These are phyloP conservation scores for Solanum sejunctum DNA, from an alignment of 257 asterid genomes.

Conservation along the genomic window DNA sequence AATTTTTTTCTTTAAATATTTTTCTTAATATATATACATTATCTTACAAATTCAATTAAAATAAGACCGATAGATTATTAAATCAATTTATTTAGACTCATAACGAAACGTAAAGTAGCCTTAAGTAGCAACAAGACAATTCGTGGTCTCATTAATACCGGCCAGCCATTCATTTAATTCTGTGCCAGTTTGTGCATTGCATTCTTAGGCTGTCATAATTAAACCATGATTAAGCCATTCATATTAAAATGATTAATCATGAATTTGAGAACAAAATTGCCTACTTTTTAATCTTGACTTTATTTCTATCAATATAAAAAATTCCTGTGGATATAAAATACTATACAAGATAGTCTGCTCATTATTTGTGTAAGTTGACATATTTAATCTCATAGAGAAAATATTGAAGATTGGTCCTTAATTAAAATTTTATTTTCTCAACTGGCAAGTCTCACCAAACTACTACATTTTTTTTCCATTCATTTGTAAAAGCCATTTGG, in stretches of 20 bases:
- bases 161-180: neutral
- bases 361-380: neutral
- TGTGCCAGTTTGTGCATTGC: neutral
- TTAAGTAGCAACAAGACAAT: neutral
- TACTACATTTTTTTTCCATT: too few relatives aligned
- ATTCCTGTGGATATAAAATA: neutral
- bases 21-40: too few relatives aligned
- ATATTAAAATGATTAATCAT: neutral
- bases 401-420: too few relatives aligned
- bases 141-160: neutral
- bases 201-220: neutral
- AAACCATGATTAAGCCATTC: neutral
- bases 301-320: neutral
- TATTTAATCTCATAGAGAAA: neutral
- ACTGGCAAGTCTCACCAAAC: too few relatives aligned
- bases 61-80: too few relatives aligned
- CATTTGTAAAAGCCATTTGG: too few relatives aligned
- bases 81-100: too few relatives aligned
- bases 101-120: neutral
- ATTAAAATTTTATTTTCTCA: too few relatives aligned
- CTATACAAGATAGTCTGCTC: neutral
- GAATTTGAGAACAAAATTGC: neutral
- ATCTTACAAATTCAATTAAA: too few relatives aligned
- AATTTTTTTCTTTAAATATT: too few relatives aligned
- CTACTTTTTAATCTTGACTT: neutral